A percentile compares a stretch with the other conserved stretches of the same genome.
Conservation (phyloP, 2,329 filamentous ascomycete genomes). For the Aspergillaceae sp. region DNA sequence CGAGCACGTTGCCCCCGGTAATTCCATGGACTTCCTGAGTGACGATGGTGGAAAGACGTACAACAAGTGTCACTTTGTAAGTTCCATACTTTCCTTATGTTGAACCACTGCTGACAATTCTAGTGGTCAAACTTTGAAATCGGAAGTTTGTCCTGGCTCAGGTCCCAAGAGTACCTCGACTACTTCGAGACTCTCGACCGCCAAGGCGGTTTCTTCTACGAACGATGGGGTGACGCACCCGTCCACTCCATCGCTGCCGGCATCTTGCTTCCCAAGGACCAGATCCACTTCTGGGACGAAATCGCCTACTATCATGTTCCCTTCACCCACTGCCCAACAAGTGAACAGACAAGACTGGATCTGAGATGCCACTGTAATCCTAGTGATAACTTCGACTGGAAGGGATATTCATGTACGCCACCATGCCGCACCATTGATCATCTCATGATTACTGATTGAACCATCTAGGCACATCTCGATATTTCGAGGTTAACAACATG, state of each 20-base stretch:
- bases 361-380: slow-evolving; percentile 93
- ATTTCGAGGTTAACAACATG: slow-evolving; percentile 72
- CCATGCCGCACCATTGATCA: background rate
- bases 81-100: slow-evolving; percentile 25
- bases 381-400: slow-evolving; percentile 98
- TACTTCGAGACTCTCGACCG: slow-evolving; percentile 82
- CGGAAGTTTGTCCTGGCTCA: slow-evolving; percentile 86
- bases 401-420: slow-evolving; percentile 83
- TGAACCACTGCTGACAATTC: slow-evolving; percentile 7
- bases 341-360: slow-evolving; percentile 72
- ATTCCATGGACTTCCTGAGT: slow-evolving; percentile 84
- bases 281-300: slow-evolving; percentile 98
- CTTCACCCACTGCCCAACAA: slow-evolving; percentile 94
- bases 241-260: slow-evolving; percentile 95
- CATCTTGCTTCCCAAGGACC: slow-evolving; percentile 79
- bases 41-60: slow-evolving; percentile 87
- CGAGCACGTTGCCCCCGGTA: slow-evolving; percentile 73
- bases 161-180: slow-evolving; percentile 78
- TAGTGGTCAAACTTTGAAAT: slow-evolving; percentile 99
- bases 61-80: slow-evolving; percentile 94
- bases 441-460: background rate
- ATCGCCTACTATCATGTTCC: slow-evolving; percentile 98
- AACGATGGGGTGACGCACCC: slow-evolving; percentile 95
- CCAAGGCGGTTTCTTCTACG: slow-evolving; percentile 97
- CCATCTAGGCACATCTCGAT: slow-evolving; percentile 66